Conservation (phyloP, 805 yeast species). For the Kodamaea kakaduensis region DNA sequence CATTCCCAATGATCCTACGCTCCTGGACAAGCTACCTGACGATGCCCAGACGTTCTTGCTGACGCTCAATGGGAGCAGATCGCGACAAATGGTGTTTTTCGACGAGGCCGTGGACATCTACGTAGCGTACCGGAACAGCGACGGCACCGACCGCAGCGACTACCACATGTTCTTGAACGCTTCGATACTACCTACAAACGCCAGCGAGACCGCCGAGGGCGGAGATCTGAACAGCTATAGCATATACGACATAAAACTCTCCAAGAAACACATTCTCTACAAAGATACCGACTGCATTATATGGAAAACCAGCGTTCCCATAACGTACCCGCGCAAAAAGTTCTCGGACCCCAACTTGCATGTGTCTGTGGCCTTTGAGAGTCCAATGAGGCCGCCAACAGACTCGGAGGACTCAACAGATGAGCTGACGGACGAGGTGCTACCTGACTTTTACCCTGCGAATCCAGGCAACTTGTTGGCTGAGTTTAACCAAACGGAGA, state of each 20-base stretch:
- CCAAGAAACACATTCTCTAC: slow-evolving; percentile 12
- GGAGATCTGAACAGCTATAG: slow-evolving; percentile 7
- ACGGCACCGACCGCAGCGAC: slow-evolving; percentile 7
- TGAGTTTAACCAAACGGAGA: too few relatives aligned
- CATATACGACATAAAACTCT: slow-evolving; percentile 9
- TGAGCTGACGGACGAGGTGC: slow-evolving; percentile 6
- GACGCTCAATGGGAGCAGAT: slow-evolving; percentile 2
- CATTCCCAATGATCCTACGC: slow-evolving; percentile 10
- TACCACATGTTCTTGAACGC: slow-evolving; percentile 17
- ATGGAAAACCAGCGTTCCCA: slow-evolving; percentile 30
- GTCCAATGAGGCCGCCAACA: neutral
- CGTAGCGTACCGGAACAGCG: slow-evolving; percentile 17
- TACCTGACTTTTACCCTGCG: slow-evolving; percentile 19
- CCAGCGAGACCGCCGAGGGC: slow-evolving; percentile 6
- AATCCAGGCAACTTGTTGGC: slow-evolving; percentile 13
- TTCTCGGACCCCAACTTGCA: slow-evolving; percentile 23
- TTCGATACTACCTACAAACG: slow-evolving; percentile 18
- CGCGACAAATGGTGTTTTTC: slow-evolving; percentile 24
- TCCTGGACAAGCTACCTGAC: neutral
- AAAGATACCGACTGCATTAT: slow-evolving; percentile 13
- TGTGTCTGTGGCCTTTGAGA: slow-evolving; percentile 10
- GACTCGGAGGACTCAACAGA: slow-evolving; percentile 4
- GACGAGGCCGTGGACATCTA: slow-evolving; percentile 31
- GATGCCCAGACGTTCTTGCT: neutral
- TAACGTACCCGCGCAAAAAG: slow-evolving; percentile 30